phyloP scores from a whole-genome alignment of 805 yeast genomes.

The Ogataea pilisensis region DNA sequence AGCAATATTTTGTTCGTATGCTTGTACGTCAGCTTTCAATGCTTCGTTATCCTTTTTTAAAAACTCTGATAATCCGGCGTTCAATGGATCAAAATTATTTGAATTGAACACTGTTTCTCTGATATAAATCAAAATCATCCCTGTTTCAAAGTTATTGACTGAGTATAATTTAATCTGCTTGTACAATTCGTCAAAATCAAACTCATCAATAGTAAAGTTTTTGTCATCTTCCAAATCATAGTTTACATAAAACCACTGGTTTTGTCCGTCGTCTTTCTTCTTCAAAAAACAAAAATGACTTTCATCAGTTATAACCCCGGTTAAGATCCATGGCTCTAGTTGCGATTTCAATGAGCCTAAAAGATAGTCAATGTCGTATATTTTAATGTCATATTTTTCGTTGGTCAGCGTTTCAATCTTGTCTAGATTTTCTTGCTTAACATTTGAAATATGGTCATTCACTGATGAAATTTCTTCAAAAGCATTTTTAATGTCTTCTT shows the following conservation, averaged over 20 bases:
- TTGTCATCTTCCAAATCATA: conserved; percentile 26
- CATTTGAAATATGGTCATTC: conserved; percentile 9
- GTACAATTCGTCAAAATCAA: conserved; percentile 26
- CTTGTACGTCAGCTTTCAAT: conserved; percentile 15
- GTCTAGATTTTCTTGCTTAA: conserved; percentile 11
- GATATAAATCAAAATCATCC: conserved; percentile 34
- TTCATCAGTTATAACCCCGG: conserved; percentile 34
- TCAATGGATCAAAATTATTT: conserved; percentile 10
- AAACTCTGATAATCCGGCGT: conserved; percentile 27
- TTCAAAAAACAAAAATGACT: conserved; percentile 30
- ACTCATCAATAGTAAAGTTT: conserved; percentile 18
- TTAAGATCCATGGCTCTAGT: conserved; percentile 36
- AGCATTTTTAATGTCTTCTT: conserved; percentile 14
- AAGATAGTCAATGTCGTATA: conserved; percentile 26
- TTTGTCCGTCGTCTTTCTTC: conserved; percentile 9
- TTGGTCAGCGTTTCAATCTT: conserved; percentile 12
- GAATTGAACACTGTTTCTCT: conserved; percentile 23
- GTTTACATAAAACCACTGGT: conserved; percentile 30
- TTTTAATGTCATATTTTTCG: conserved; percentile 16
- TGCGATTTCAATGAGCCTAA: conserved; percentile 17
- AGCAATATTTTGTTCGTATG: conserved; percentile 1
- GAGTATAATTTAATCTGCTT: conserved; percentile 20
- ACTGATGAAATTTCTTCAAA: conserved; percentile 19
- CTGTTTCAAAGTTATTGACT: conserved; percentile 22
- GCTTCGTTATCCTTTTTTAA: conserved; percentile 28